Conservation (phyloP, 2,329 filamentous ascomycete species). For the Sclerotiophoma versabilis region DNA sequence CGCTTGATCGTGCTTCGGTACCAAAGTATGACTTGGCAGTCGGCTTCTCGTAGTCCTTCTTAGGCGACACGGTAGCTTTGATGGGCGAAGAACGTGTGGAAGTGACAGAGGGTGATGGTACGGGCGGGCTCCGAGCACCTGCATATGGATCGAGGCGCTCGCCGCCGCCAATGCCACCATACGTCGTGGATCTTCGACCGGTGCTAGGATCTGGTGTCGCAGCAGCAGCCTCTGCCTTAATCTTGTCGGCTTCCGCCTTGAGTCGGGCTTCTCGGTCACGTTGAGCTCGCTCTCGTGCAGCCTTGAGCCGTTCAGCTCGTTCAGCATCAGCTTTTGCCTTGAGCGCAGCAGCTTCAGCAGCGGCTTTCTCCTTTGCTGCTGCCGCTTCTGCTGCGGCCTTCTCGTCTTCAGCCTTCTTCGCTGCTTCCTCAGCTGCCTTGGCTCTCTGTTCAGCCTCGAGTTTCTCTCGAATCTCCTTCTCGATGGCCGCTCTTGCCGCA, state of each 20-base stretch:
- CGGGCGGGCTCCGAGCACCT: slow-evolving; percentile 60
- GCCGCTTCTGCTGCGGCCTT: slow-evolving; percentile 40
- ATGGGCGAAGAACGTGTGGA: slow-evolving; percentile 50
- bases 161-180: slow-evolving; percentile 62
- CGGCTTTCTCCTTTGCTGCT: slow-evolving; percentile 42
- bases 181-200: slow-evolving; percentile 44
- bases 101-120: slow-evolving; percentile 53
- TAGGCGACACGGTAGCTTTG: slow-evolving; percentile 49
- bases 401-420: slow-evolving; percentile 46
- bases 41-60: slow-evolving; percentile 54
- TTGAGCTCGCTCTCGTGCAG: slow-evolving; percentile 50
- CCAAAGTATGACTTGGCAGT: slow-evolving; percentile 66
- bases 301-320: slow-evolving; percentile 45
- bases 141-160: slow-evolving; percentile 76
- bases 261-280: slow-evolving; percentile 47
- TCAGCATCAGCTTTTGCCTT: slow-evolving; percentile 46
- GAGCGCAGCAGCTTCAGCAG: slow-evolving; percentile 39
- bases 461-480: slow-evolving; percentile 53
- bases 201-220: slow-evolving; percentile 28
- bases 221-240: slow-evolving; percentile 35
- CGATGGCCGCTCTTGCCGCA: slow-evolving; percentile 45
- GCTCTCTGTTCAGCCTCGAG: slow-evolving; percentile 49
- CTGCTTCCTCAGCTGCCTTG: slow-evolving; percentile 50
- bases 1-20: slow-evolving; percentile 49
- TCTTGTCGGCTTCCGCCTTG: slow-evolving; percentile 46